Percentiles rank a stretch among this genome's conserved stretches.
phyloP scores from a whole-genome alignment of 2,329 filamentous ascomycete species.

The Neopestalotiopsis sp. region DNA sequence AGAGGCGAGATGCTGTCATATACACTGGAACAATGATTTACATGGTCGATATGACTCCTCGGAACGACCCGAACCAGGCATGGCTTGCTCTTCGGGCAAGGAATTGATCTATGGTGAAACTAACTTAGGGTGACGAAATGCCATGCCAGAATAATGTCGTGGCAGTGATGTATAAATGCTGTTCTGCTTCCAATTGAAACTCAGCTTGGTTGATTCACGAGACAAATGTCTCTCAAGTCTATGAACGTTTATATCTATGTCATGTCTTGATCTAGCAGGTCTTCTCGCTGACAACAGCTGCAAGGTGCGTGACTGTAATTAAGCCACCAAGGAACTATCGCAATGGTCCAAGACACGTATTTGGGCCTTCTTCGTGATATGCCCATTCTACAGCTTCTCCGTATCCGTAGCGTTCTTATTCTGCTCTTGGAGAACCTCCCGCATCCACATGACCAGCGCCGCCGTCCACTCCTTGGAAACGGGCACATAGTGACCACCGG shows the following conservation, averaged over 20 bases:
- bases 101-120: too few species aligned
- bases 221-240: background rate
- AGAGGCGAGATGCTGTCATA: too few species aligned
- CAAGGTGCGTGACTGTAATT: background rate
- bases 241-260: background rate
- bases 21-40: too few species aligned
- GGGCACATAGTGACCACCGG: constrained; percentile 90
- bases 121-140: too few species aligned
- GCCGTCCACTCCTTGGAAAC: constrained; percentile 81
- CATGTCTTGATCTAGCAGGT: background rate
- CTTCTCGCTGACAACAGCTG: background rate
- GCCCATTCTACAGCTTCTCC: constrained; percentile 24
- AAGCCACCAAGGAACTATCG: background rate
- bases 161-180: too few species aligned
- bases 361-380: background rate
- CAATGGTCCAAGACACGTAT: background rate
- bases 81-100: too few species aligned
- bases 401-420: constrained; percentile 24
- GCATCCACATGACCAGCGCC: constrained; percentile 75
- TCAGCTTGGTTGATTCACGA: background rate
- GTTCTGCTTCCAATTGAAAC: background rate
- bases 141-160: too few species aligned
- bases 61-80: too few species aligned
- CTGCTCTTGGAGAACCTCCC: constrained; percentile 34
- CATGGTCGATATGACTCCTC: too few species aligned